Percentiles rank a stretch among this genome's conserved stretches.
Conservation (phyloP, 2,329 filamentous ascomycete species). For the Coleophoma cylindrospora region DNA sequence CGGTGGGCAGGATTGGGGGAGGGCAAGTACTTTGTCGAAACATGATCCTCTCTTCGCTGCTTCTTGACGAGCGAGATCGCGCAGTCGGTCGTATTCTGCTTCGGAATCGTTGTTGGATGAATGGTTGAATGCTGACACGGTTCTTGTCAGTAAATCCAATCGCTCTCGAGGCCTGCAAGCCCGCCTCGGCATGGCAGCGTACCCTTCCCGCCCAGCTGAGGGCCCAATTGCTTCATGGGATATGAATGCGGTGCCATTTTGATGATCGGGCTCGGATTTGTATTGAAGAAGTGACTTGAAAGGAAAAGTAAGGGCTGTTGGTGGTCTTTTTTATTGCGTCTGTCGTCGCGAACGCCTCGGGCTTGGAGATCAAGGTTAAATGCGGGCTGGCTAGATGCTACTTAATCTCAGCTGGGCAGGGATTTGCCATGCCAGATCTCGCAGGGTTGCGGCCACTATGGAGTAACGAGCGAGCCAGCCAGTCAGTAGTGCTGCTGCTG, state of each 20-base stretch:
- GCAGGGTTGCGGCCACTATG: too few relatives aligned
- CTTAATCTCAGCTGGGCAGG: too few relatives aligned
- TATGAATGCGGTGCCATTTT: constrained; percentile 11
- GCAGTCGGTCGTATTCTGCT: constrained; percentile 86
- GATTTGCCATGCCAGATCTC: too few relatives aligned
- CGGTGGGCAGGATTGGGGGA: too few relatives aligned
- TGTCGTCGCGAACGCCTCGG: too few relatives aligned
- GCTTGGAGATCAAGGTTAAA: too few relatives aligned
- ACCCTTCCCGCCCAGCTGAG: constrained; percentile 13
- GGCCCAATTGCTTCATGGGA: constrained; percentile 16
- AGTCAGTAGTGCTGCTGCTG: too few relatives aligned
- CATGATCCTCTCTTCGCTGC: constrained; percentile 72
- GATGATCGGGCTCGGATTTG: neutral
- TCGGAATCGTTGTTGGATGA: constrained; percentile 63
- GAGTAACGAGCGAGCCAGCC: too few relatives aligned
- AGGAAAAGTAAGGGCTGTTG: too few relatives aligned
- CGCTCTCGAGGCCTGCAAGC: neutral
- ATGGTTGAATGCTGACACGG: constrained; percentile 68
- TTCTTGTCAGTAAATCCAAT: neutral
- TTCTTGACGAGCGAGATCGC: constrained; percentile 76
- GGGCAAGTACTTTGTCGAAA: constrained; percentile 59
- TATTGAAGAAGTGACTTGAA: too few relatives aligned
- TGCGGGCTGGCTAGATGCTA: too few relatives aligned
- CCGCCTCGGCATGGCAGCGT: neutral
- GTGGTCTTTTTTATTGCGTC: too few relatives aligned